Evolutionary conservation across 257 asterid species (phyloP), one percentile per base, ranked within the genome.

Genomic region (Solanum medicagineum): DNA sequence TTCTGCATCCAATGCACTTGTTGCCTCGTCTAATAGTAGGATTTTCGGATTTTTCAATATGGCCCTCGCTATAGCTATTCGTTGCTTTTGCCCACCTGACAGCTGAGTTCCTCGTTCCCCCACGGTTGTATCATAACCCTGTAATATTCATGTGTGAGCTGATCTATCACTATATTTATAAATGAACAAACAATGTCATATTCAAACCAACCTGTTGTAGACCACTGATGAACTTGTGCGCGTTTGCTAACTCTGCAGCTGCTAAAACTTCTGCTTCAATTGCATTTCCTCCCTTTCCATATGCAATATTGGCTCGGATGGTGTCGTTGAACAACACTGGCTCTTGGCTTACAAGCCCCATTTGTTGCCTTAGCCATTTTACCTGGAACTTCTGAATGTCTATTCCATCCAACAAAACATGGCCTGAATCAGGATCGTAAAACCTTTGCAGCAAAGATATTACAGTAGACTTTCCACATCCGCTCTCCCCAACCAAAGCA

Each of bases 281-380:
- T n/a, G 97, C 97, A 13, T 88, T 87, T 9, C 95, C 98, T 56
- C 87, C 97, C 83, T 95, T 95, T 13, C 96, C 99, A 40, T 92
- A 94, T 0, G 95, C 97, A 19, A 95, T 94, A 89, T 95, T 95
- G 83, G 97, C 94, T 0, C 98, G 97, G 81, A 94, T 94, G 20
- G 97, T 94, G 85, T 92, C 92, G 56, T 95, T 94, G 83, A 95
- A 95, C 71, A 95, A 81, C 45, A 92, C 88, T 1, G 99, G 98
- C 83, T 95, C 99, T 88, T 95, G 99, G 89, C 99, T 93, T 68
- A 95, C 99, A 1, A 95, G 95, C 49, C 99, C 99, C 98, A 95
- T 95, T 90, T 93, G 99, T 70, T 86, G 95, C 84, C 98, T 93
- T 14, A 95, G 89, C 99, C 99, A 95, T 84, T 92, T 93, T 85